Evolutionary conservation across 495 filamentous ascomycete species (phyloP).

Genomic region (Trypethelium eluteriae): DNA sequence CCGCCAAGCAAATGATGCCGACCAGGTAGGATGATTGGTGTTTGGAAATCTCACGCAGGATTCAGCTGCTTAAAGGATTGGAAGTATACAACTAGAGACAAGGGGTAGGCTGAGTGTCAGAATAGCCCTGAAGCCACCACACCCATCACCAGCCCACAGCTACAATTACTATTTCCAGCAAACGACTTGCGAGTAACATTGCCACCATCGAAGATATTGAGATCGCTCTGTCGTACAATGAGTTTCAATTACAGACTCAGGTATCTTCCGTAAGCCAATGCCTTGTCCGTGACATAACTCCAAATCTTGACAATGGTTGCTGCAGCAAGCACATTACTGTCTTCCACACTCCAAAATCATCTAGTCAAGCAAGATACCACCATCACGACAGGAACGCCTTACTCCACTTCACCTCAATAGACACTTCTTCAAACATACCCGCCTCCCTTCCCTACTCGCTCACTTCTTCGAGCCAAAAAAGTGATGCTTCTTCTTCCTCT

Average conservation of each 20-base stretch:
- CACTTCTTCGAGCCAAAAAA: conserved; percentile 61
- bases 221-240: neutral
- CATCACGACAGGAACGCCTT: neutral
- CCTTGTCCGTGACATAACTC: neutral
- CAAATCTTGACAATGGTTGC: too few relatives aligned
- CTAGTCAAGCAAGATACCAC: neutral
- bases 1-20: too few relatives aligned
- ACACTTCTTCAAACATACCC: neutral
- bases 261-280: neutral
- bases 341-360: neutral
- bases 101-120: neutral
- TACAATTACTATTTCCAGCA: too few relatives aligned
- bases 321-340: too few relatives aligned
- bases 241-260: neutral
- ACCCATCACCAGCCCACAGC: too few relatives aligned
- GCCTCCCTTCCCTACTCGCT: neutral
- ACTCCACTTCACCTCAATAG: neutral
- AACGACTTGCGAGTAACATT: too few relatives aligned
- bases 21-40: neutral
- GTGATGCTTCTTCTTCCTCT: conserved; percentile 68
- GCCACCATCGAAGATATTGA: neutral
- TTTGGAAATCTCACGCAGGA: neutral
- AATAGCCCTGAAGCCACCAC: neutral
- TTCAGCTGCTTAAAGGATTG: too few relatives aligned
- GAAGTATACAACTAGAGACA: too few relatives aligned